Evolutionary conservation across 441 rosid genomes (phyloP), one percentile per base, ranked within the genome.

Genomic region (Lepidium campestre): DNA sequence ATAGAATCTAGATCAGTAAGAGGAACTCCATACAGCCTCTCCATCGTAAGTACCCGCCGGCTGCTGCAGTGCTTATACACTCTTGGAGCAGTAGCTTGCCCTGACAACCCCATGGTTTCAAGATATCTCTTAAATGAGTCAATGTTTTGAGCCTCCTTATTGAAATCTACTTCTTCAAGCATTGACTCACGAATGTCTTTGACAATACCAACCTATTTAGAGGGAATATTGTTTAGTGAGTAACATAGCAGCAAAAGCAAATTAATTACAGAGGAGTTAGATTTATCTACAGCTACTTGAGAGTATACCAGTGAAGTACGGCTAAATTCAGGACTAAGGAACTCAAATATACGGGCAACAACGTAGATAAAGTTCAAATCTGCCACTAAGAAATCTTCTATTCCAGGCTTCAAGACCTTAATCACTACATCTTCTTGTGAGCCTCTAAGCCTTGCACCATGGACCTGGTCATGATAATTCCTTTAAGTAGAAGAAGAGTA

Each of bases 1-100:
- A 94, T 91, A 19, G 99, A 86, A 75, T 94, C 87, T 15, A 94
- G 86, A 77, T 94, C 97, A 54, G 99, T 94, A 71, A 94, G 92
- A 62, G 99, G 97, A 77, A 91, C 99, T 77, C 99, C 99, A 61
- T 94, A 91, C n/a, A 94, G 85, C 83, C 99, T 89, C 85, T 94
- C 91, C 99, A 94, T 94, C 19, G 99, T 94, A 73, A 94, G 80
- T 71, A 94, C 83, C 60, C 87, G 82, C n/a, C 63, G 71, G 66
- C 83, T 83, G 81, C 99, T 94, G 84, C 97, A 94, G 69, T 91
- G 87, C 55, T 79, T 80, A 69, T 89, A 91, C 20, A 94, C 91
- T 72, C 73, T 85, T 8, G 99, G 99, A 69, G 99, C 99, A 46
- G 99, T 89, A 68, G 97, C 97, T 78, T 91, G 96, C 68, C 91